Evolutionary conservation across 2,329 filamentous ascomycete genomes (phyloP).

Genomic region (Colletotrichum melonis): DNA sequence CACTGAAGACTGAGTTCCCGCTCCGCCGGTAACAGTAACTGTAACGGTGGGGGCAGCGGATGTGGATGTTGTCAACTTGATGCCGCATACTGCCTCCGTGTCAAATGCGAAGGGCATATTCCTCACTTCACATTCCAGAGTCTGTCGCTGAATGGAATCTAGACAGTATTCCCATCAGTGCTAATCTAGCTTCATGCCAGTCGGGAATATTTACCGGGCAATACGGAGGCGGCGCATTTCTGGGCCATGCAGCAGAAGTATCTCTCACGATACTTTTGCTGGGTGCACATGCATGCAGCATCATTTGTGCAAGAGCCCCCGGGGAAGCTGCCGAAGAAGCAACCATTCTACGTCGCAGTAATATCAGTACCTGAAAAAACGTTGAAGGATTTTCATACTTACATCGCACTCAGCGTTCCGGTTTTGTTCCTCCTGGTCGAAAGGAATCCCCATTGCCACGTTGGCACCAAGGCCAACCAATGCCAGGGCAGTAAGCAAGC

Average conservation of each 20-base stretch:
- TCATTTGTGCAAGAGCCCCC: slow-evolving; percentile 10
- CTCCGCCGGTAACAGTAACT: not conserved
- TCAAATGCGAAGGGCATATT: slow-evolving; percentile 1
- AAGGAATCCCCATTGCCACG: not conserved
- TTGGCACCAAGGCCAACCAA: not conserved
- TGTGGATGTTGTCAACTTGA: not conserved
- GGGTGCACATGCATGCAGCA: slow-evolving; percentile 3
- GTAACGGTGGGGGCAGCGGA: not conserved
- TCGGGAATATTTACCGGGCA: not conserved
- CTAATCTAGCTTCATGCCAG: not conserved
- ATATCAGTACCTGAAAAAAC: not conserved
- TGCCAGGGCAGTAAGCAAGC: not conserved
- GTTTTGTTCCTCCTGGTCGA: not conserved
- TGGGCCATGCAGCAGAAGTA: slow-evolving; percentile 13
- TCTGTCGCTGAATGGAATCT: not conserved
- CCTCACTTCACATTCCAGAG: not conserved
- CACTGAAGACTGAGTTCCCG: too few species aligned
- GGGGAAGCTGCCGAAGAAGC: slow-evolving; percentile 8
- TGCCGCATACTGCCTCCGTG: not conserved
- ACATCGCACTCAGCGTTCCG: not conserved
- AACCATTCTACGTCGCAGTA: not conserved
- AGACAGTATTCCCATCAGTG: not conserved
- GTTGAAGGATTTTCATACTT: not conserved
- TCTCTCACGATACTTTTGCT: slow-evolving; percentile 6
- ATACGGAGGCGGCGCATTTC: not conserved